These are phyloP conservation scores for Solanum hybrid DNA, from an alignment of 305 asterid genomes.

Conservation along the genomic window DNA sequence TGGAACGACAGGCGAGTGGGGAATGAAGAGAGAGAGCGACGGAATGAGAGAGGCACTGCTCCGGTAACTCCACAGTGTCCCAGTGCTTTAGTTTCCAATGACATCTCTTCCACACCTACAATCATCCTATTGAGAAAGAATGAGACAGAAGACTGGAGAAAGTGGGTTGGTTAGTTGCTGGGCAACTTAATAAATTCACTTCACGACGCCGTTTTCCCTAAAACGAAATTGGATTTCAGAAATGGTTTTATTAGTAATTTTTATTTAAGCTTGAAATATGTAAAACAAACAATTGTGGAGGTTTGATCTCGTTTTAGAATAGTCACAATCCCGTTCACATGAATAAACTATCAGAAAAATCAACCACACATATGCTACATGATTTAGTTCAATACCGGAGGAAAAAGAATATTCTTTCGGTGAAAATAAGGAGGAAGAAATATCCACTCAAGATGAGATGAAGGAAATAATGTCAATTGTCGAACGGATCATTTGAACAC, in stretches of 20 bases:
- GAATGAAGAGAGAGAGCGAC: conserved; percentile 24
- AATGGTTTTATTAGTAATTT: neutral
- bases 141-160: neutral
- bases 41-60: conserved; percentile 26
- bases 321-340: neutral
- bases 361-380: neutral
- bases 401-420: neutral
- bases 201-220: neutral
- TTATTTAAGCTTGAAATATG: neutral
- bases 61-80: conserved; percentile 21
- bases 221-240: neutral
- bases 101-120: conserved; percentile 9
- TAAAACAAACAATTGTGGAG: neutral
- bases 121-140: neutral
- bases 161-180: neutral
- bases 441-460: neutral
- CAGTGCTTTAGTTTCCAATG: conserved; percentile 6
- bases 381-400: neutral
- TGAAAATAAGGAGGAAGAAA: neutral
- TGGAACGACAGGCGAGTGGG: conserved; percentile 20
- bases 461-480: neutral
- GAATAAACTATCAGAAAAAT: neutral
- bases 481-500: neutral
- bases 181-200: neutral
- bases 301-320: neutral